phyloP scores from a whole-genome alignment of 345 rosid species.

The Mercurialis annua region DNA sequence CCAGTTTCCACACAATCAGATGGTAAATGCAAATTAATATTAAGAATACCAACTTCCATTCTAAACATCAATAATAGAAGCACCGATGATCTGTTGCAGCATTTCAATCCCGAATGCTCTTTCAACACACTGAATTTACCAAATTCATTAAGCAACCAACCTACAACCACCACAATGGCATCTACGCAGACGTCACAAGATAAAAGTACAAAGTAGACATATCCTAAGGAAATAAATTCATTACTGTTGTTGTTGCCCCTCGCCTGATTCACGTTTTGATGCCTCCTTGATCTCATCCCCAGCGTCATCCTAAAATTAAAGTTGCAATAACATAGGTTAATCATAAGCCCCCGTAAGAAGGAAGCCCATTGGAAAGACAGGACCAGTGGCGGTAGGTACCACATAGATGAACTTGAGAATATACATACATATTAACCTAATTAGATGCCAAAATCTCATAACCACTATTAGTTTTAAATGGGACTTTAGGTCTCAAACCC shows the following conservation, averaged over 20 bases:
- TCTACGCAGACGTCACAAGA: slow-evolving; percentile 34
- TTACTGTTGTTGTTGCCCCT: slow-evolving; percentile 46
- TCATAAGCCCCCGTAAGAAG: too few relatives aligned
- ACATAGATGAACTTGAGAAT: too few relatives aligned
- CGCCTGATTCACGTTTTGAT: slow-evolving; percentile 61
- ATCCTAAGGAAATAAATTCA: slow-evolving; percentile 27
- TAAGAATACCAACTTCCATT: slow-evolving; percentile 27
- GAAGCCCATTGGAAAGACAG: too few relatives aligned
- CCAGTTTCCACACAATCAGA: not conserved
- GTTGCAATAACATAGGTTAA: slow-evolving; percentile 1
- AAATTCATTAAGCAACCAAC: slow-evolving; percentile 31
- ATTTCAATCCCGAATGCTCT: slow-evolving; percentile 22
- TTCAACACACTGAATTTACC: slow-evolving; percentile 16
- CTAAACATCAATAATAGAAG: slow-evolving; percentile 26
- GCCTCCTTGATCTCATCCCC: slow-evolving; percentile 91
- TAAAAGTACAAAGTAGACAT: slow-evolving; percentile 24
- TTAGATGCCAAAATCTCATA: not conserved
- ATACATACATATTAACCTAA: not conserved
- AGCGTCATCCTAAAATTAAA: slow-evolving; percentile 57
- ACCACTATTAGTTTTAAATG: not conserved
- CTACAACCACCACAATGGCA: slow-evolving; percentile 34
- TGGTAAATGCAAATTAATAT: not conserved
- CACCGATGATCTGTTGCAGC: slow-evolving; percentile 24
- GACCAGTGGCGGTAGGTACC: not conserved
- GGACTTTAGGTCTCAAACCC: not conserved